Evolutionary conservation across 495 filamentous ascomycete genomes (phyloP), one percentile per base, ranked within the genome.

Genomic region (Clohesyomyces aquaticus): DNA sequence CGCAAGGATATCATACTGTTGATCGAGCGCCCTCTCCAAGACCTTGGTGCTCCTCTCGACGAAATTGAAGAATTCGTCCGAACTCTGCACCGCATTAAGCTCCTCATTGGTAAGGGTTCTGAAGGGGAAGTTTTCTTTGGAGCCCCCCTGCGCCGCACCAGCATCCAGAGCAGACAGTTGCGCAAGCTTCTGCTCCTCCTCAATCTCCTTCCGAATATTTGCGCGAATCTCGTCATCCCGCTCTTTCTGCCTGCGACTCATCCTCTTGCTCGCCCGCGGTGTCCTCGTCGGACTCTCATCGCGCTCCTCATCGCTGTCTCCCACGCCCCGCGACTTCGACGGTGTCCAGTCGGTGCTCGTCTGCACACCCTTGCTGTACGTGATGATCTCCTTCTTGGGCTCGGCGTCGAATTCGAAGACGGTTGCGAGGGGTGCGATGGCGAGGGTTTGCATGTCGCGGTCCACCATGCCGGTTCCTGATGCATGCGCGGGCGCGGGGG

Each of bases 11-110:
- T 99, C 93, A 74, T 97, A 99, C 46, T 67, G 65, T 66, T 96
- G 86, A 70, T 98, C 93, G 58, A 99, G 76, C 2, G 95, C 93
- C 67, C 93, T 87, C 78, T 99, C 95, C 68, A 98, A 93, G 48
- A 99, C 91, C 79, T 97, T 99, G 46, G 89, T 93, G 27, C 93
- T 97, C 65, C 89, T 83, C 68, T 98, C 95, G 19, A 99, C 87
- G 71, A 99, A 99, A 68, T 95, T 90, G 63, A 95, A 80, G 72
- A 98, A 99, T 43, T 96, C 95, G 18, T 91, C 85, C 0, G 92
- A 96, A 38, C 89, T 87, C n/a, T 88, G 91, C 38, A 97, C 91
- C 14, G 93, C 95, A 65, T 87, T 87, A 32, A 95, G 78, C 74
- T 99, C 95, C 63, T 99, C 95, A 28, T 83, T 82, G 1, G 86